Evolutionary conservation across 2,329 filamentous ascomycete species (phyloP), one percentile per base, ranked within the genome.

Genomic region (Chrysosporium queenslandicum): DNA sequence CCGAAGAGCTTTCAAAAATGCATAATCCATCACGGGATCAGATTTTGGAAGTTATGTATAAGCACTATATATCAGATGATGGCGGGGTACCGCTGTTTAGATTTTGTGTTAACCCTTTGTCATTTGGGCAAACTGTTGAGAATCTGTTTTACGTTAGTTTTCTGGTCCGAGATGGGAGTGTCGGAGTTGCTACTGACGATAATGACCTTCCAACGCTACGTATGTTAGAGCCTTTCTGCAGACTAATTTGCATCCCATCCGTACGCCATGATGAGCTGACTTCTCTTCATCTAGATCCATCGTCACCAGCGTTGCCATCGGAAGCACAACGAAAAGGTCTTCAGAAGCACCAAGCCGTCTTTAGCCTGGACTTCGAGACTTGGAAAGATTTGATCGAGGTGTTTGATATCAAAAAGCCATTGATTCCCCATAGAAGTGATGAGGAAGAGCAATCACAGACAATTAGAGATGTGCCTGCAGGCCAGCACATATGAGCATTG

Each of bases 111-210:
- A 95, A 98, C 60, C 92, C 92, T 0, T 74, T 74, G 36, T 94
- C 88, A 0, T 98, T 97, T 62, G 87, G 87, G 0, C 92, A 98
- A 68, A 95, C 89, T 0, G 83, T 98, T 5, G 92, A 98, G 66
- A 98, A 98, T 61, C 75, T 98, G 61, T 98, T 98, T 68, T 97
- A 97, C 66, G 80, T 95, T 60, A 94, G 87, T 65, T 98, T 98
- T 64, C 72, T 98, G 55, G 88, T 97, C 55, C 82, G 87, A 53
- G 92, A 98, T 68, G 89, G 89, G 9, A 81, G 79, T 55, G 79
- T 89, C 4, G 81, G 80, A 30, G 76, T 98, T n/a, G 75, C 79
- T 2, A 78, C 81, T 52, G 90, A 96, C 62, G 77, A 81, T 11
- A 72, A 85, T 55, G 82, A 79, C 1, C 71, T 95, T 39, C 90